Evolutionary conservation across 331 rosid genomes (phyloP), one percentile per base, ranked within the genome.

Genomic region (Pyrus hybrid): DNA sequence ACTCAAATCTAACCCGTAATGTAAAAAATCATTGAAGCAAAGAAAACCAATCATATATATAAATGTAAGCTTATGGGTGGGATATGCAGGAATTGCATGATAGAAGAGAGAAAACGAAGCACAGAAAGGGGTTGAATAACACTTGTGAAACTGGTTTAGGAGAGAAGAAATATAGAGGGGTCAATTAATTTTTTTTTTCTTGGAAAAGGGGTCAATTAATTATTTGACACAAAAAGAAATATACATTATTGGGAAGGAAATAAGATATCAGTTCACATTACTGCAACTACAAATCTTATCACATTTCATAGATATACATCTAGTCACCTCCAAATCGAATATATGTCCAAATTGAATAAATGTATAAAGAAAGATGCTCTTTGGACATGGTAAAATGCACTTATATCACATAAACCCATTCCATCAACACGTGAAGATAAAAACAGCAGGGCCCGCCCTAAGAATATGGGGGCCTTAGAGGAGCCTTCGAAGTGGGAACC

Each of bases 381-480:
- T 62, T 22, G 75, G 53, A 71, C 76, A 33, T 72, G 67, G 14
- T 22, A 54, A 71, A 47, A 49, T 49, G 20, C 56, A 49, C n/a
- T 6, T 14, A 35, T 6, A 33, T 57, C 67, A 14, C 65, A 18
- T 54, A 29, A 63, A 22, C 68, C 66, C 70, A 51, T 62, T 37
- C 30, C 75, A 49, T 65, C 63, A 65, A 29, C 77, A 72, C 23
- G 28, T 64, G 77, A 65, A 72, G 70, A 57, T 20, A 21, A 57
- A 37, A 37, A 37, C 12, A 37, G 43, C 43, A 8, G 43, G 43
- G 43, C 3, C 12, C 1, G 12, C 12, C 12, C 4, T 35, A 3
- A 8, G 43, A 35, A 35, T 35, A 8, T 35, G 41, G 0, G 0
- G 12, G 12, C 1, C 41, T 33, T 33, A 35, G 41, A 8, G 41